Base-by-base conservation (phyloP, 164 flowering plant species). In the Vitis amurensis region DNA sequence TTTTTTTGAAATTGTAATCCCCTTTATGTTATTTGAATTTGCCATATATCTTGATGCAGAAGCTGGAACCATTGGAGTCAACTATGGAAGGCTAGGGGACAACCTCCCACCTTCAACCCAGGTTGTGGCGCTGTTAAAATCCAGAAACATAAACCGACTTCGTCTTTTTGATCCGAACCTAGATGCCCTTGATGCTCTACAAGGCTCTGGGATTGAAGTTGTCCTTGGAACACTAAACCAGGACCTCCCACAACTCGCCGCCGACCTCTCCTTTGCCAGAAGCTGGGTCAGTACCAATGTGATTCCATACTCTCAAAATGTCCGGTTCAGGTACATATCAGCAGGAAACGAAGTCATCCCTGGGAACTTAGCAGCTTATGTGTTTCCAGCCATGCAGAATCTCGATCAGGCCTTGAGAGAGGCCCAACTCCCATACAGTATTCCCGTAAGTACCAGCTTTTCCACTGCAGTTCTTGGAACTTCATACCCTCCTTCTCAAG, bases 291-390 rank as follows among this genome's bases (percentile, higher is more conserved):
- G 29, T 15, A 16, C 47, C 27, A 60, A 66, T 23, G 47, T 75
- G 3, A 30, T 17, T 2, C 77, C 73, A 1, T 70, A 49, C 16
- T 23, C 47, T 3, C 9, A 49, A 8, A 16, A 4, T n/a, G 67
- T 70, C 11, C 4, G 2, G 8, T 63, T 74, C 10, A 17, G 44
- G 14, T 74, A 48, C 60, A 51, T 74, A 4, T n/a, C 66, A 1
- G 73, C 47, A 0, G 77, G 77, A 4, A 74, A 74, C 10, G 77
- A 74, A 53, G 73, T 60, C 11, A 64, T 74, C 37, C 73, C 73
- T 0, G 53, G 69, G 1, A n/a, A 44, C 12, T 52, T 27, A 12
- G 52, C 57, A 0, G 8, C 0, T 3, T 44, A 50, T 14, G 61
- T 74, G 1, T 12, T 55, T 3, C 66, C 70, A 3, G 77, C 67